These are phyloP conservation scores for Leptoxyphium fumago DNA, from an alignment of 2,329 filamentous ascomycete species.

Conservation along the genomic window DNA sequence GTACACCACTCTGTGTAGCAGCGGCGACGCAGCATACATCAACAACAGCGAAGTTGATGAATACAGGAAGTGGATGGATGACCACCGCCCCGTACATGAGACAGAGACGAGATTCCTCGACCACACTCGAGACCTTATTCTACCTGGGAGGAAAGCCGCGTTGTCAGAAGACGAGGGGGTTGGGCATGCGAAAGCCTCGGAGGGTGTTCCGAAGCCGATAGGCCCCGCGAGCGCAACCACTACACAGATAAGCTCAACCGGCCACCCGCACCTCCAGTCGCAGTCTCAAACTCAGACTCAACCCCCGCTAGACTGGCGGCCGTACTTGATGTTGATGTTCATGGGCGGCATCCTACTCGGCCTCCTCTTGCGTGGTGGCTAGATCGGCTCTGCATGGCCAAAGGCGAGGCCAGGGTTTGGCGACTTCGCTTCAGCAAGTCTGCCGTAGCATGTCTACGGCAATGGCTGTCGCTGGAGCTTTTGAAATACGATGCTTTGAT, in stretches of 20 bases:
- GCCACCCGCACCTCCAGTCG: too few species aligned
- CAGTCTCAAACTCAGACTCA: background rate
- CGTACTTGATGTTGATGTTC: background rate
- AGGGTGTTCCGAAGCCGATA: background rate
- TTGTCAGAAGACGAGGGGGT: background rate
- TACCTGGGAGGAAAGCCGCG: slow-evolving; percentile 5
- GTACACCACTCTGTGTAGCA: slow-evolving; percentile 21
- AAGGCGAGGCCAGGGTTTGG: too few species aligned
- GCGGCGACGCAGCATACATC: slow-evolving; percentile 10
- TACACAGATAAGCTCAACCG: too few species aligned
- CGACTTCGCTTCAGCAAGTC: too few species aligned
- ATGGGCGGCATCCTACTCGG: background rate
- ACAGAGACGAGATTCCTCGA: slow-evolving; percentile 47
- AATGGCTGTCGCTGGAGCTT: too few species aligned
- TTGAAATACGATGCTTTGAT: too few species aligned
- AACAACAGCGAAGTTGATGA: slow-evolving; percentile 35
- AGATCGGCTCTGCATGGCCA: too few species aligned
- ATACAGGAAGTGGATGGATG: slow-evolving; percentile 43
- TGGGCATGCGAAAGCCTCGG: background rate
- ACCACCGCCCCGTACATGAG: slow-evolving; percentile 41
- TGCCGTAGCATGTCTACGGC: too few species aligned
- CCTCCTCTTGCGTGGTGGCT: background rate
- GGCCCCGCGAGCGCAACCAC: background rate
- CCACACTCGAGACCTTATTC: slow-evolving; percentile 39
- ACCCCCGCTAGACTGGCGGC: background rate